phyloP scores from a whole-genome alignment of 352 stramenopile species.

The Pythium vanterpoolii region DNA sequence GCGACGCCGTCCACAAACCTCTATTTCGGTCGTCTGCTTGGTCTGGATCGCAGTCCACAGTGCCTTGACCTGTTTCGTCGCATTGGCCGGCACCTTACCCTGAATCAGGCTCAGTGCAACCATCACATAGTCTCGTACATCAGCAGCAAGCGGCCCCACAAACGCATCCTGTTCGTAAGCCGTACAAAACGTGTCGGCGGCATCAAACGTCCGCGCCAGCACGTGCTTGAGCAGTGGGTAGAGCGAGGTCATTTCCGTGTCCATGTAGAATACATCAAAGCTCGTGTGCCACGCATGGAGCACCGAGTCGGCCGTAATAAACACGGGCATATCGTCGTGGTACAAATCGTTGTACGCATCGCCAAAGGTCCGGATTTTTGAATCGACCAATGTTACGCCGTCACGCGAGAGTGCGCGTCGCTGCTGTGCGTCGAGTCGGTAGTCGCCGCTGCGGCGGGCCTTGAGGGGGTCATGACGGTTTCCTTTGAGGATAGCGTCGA shows the following conservation, averaged over 20 bases:
- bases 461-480: background rate
- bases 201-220: background rate
- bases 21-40: too few relatives aligned
- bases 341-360: constrained; percentile 25
- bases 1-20: constrained; percentile 9
- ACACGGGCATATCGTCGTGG: constrained; percentile 29
- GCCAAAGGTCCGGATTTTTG: constrained; percentile 9
- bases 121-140: background rate
- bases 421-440: constrained; percentile 1
- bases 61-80: too few relatives aligned
- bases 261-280: constrained; percentile 25
- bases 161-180: background rate
- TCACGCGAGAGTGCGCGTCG: background rate
- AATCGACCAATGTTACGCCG: background rate
- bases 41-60: too few relatives aligned
- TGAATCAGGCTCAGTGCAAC: background rate
- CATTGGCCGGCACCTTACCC: background rate
- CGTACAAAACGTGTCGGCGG: background rate
- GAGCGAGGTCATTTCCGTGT: constrained; percentile 13
- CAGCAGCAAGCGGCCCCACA: background rate
- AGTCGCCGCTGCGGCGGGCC: background rate
- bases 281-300: constrained; percentile 29
- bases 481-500: background rate
- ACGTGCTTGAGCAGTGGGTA: constrained; percentile 4
- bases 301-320: constrained; percentile 26